Evolutionary conservation across 352 stramenopile species (phyloP), one percentile per base, ranked within the genome.

Genomic region (Phytophthora pisi): DNA sequence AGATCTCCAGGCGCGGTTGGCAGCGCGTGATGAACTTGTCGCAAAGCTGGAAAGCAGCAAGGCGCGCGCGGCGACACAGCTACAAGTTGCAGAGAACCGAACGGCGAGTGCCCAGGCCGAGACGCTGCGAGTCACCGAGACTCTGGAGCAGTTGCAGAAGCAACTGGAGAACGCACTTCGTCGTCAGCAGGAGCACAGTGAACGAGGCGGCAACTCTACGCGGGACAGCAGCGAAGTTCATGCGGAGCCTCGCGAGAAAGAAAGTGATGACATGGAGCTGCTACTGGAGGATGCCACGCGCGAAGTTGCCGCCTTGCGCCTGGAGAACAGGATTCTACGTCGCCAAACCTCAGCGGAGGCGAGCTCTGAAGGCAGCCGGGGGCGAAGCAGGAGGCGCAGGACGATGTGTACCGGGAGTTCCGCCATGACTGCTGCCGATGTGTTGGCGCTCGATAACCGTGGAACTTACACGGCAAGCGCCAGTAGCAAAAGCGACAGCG

Each of bases 261-360:
- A 68, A 24, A 42, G 23, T 4, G 11, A 53, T 52, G 66, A 69
- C 31, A 67, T 72, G 56, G 72, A 79, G 13, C 54, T 72, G 23
- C 56, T 88, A 24, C 62, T 88, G 23, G 56, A 82, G 4, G 79
- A 85, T 6, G 77, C 77, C 40, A 70, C 70, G 28, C 67, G 55
- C 2, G 54, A 76, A 55, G 54, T 78, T 28, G 57, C 57, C 60
- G 65, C 63, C 4, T 51, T 84, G 28, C 77, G 78, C 34, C n/a
- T 73, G 31, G 67, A 86, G 43, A 84, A 84, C 57, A 65, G 67
- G 2, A 28, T 73, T 13, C 63, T 84, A 5, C 75, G 73, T 18
- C 70, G 70, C 57, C 70, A 75, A 51, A 55, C 13, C 15, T 66
- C 34, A 16, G 45, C n/a, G 5, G 52, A 64, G 8, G 31, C 16